Conservation (phyloP, 2,329 filamentous ascomycete species). For the Fusarium succisae region DNA sequence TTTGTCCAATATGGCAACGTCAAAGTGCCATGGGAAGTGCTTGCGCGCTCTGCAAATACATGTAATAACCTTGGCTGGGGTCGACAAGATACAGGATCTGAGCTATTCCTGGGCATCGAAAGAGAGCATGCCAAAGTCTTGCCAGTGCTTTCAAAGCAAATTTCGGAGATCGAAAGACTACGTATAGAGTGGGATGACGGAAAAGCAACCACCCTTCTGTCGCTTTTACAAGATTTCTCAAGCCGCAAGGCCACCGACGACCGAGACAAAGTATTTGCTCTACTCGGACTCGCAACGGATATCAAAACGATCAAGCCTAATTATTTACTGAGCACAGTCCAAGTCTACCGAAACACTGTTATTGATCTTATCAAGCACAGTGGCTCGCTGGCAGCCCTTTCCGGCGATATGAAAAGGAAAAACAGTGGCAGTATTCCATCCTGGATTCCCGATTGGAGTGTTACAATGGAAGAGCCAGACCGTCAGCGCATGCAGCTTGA, state of each 20-base stretch:
- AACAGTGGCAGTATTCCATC: neutral
- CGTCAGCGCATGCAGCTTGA: neutral
- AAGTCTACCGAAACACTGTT: neutral
- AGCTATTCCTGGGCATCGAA: neutral
- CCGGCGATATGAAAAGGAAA: neutral
- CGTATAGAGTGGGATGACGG: neutral
- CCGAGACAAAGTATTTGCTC: neutral
- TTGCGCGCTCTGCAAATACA: neutral
- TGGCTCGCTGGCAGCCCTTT: neutral
- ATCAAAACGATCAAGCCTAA: neutral
- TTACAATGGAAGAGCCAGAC: neutral
- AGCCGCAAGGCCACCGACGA: neutral
- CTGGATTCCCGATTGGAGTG: neutral
- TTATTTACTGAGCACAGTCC: neutral
- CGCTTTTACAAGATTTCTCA: neutral
- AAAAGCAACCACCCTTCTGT: rapidly evolving
- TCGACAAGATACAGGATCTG: neutral
- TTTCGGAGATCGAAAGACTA: neutral
- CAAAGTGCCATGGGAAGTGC: neutral
- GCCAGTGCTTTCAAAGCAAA: rapidly evolving
- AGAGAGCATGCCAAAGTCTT: neutral
- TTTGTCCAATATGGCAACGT: neutral
- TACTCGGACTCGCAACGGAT: neutral
- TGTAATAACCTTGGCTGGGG: neutral
- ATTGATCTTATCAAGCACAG: neutral